Percentiles rank a stretch among this genome's conserved stretches.
Conservation (phyloP, 805 yeast genomes). For the Metschnikowia similis region DNA sequence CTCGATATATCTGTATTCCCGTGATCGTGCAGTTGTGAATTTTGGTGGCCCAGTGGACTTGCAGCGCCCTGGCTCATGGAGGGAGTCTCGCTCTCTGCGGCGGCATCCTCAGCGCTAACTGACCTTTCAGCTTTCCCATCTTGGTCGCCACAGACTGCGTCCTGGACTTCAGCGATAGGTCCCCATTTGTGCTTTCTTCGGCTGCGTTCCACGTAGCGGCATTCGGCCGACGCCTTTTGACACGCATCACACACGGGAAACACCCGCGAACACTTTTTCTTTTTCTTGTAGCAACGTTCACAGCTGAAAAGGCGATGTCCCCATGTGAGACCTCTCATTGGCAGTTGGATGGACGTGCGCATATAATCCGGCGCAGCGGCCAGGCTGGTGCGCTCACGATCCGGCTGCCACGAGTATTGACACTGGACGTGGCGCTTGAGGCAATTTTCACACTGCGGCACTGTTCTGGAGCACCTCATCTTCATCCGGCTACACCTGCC, state of each 20-base stretch:
- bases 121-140: neutral
- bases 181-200: conserved; percentile 18
- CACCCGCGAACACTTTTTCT: conserved; percentile 39
- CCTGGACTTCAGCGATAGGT: neutral
- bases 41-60: no score
- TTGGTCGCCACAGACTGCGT: neutral
- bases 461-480: neutral
- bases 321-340: conserved; percentile 18
- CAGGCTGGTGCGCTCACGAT: neutral
- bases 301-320: conserved; percentile 31
- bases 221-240: conserved; percentile 29
- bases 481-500: conserved; percentile 1
- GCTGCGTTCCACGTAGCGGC: conserved; percentile 34
- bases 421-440: neutral
- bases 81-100: no score
- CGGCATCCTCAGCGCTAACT: no score
- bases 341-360: conserved; percentile 5
- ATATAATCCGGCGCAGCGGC: neutral
- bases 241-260: conserved; percentile 39
- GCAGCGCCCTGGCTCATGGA: no score
- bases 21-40: no score
- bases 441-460: conserved; percentile 3
- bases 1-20: no score
- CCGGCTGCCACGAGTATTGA: neutral
- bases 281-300: conserved; percentile 37